phyloP scores from a whole-genome alignment of 2,329 filamentous ascomycete species.

The Fusarium guadeloupense region DNA sequence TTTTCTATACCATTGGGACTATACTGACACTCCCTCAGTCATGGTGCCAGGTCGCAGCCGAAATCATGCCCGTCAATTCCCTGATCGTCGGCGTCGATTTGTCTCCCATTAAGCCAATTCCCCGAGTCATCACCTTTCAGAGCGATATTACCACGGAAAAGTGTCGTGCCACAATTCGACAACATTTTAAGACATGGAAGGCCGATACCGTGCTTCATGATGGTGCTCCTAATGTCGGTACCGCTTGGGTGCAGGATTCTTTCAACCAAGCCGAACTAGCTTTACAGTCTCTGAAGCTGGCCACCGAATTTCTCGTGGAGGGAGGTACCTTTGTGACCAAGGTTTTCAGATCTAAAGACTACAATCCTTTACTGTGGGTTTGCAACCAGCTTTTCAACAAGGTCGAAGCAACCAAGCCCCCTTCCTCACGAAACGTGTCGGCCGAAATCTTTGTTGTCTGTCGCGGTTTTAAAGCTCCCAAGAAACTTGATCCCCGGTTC shows the following conservation, averaged over 20 bases:
- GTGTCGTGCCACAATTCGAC: constrained; percentile 87
- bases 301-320: constrained; percentile 89
- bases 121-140: constrained; percentile 93
- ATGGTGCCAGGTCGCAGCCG: constrained; percentile 96
- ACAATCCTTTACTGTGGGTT: constrained; percentile 95
- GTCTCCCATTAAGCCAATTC: constrained; percentile 93
- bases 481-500: constrained; percentile 90
- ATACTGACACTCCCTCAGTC: constrained; percentile 62
- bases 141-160: constrained; percentile 98
- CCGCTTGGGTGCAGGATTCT: constrained; percentile 97
- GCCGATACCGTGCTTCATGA: constrained; percentile 96
- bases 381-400: constrained; percentile 96
- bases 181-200: constrained; percentile 95
- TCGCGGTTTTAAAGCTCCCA: constrained; percentile 93
- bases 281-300: constrained; percentile 89
- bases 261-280: constrained; percentile 97
- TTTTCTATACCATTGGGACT: not conserved
- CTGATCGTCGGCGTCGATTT: constrained; percentile 96
- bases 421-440: constrained; percentile 93
- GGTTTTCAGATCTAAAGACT: constrained; percentile 96
- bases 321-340: constrained; percentile 97
- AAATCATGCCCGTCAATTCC: constrained; percentile 90
- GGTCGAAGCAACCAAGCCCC: constrained; percentile 97
- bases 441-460: constrained; percentile 99
- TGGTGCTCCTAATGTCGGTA: constrained; percentile 97